phyloP scores from a whole-genome alignment of 2,329 filamentous ascomycete species.

The Ilyonectria robusta region DNA sequence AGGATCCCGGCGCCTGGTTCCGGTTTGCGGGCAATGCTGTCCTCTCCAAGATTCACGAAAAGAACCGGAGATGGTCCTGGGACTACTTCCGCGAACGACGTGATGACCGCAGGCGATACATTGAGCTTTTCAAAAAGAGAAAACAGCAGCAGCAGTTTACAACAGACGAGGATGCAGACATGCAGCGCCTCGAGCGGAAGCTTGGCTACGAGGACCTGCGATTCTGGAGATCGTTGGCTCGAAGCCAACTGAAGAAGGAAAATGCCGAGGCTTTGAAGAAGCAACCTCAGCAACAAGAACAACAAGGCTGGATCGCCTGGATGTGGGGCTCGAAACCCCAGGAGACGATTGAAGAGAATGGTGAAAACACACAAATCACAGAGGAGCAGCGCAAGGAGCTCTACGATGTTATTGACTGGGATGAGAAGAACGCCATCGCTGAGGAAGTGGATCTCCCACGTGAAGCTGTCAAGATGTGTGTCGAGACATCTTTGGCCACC shows the following conservation, averaged over 20 bases:
- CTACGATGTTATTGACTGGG: slow-evolving; percentile 98
- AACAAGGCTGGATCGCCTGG: slow-evolving; percentile 93
- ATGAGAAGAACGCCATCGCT: slow-evolving; percentile 91
- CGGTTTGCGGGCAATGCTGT: slow-evolving; percentile 92
- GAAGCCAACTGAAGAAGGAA: slow-evolving; percentile 95
- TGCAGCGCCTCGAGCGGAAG: slow-evolving; percentile 87
- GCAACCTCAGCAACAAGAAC: slow-evolving; percentile 67
- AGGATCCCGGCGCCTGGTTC: slow-evolving; percentile 94
- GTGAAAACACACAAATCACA: slow-evolving; percentile 88
- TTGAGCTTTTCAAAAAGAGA: slow-evolving; percentile 95
- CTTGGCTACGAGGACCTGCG: slow-evolving; percentile 94
- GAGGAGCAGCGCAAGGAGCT: slow-evolving; percentile 97
- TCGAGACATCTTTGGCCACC: slow-evolving; percentile 93
- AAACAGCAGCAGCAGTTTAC: slow-evolving; percentile 81
- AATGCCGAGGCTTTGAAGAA: slow-evolving; percentile 89
- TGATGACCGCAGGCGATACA: slow-evolving; percentile 90
- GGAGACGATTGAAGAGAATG: slow-evolving; percentile 67
- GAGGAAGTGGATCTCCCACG: slow-evolving; percentile 91
- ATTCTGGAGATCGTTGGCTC: slow-evolving; percentile 95
- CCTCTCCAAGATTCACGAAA: slow-evolving; percentile 93
- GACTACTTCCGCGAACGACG: slow-evolving; percentile 93
- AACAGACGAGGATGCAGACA: slow-evolving; percentile 77
- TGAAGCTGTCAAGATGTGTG: slow-evolving; percentile 92
- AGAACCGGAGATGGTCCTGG: slow-evolving; percentile 95
- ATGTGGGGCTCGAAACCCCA: slow-evolving; percentile 87